phyloP scores from a whole-genome alignment of 192 early-diverging fungal species.

The Jimgerdemannia lactiflua region DNA sequence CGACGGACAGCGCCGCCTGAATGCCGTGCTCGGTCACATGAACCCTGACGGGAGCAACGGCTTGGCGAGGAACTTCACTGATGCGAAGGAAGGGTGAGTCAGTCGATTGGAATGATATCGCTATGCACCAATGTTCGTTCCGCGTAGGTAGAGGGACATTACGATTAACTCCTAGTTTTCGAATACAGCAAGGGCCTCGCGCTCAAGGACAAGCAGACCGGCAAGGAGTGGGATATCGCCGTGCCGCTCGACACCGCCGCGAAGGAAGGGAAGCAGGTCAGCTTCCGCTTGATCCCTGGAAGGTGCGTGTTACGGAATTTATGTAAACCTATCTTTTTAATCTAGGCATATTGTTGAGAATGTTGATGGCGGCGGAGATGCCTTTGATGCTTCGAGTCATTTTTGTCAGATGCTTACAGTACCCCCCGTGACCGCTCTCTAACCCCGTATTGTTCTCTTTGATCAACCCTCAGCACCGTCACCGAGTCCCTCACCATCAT shows the following conservation, averaged over 20 bases:
- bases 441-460: background rate
- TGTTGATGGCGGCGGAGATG: too few relatives aligned
- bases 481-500: slow-evolving; percentile 54
- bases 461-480: slow-evolving; percentile 17
- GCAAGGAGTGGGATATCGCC: background rate
- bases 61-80: background rate
- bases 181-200: background rate
- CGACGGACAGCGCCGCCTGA: background rate
- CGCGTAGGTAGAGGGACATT: too few relatives aligned
- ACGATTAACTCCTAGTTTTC: too few relatives aligned
- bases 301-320: background rate
- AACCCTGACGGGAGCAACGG: background rate
- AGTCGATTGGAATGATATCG: too few relatives aligned
- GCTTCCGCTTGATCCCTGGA: background rate
- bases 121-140: too few relatives aligned
- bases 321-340: too few relatives aligned
- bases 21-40: background rate
- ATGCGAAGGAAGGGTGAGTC: background rate
- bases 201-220: background rate
- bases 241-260: background rate
- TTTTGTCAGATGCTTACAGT: too few relatives aligned
- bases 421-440: too few relatives aligned
- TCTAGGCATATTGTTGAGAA: too few relatives aligned
- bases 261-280: background rate
- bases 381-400: too few relatives aligned